A percentile compares a stretch with the other conserved stretches of the same genome.
These are phyloP conservation scores for Ceratocystis albifundus DNA, from an alignment of 2,329 filamentous ascomycete genomes.

Conservation along the genomic window DNA sequence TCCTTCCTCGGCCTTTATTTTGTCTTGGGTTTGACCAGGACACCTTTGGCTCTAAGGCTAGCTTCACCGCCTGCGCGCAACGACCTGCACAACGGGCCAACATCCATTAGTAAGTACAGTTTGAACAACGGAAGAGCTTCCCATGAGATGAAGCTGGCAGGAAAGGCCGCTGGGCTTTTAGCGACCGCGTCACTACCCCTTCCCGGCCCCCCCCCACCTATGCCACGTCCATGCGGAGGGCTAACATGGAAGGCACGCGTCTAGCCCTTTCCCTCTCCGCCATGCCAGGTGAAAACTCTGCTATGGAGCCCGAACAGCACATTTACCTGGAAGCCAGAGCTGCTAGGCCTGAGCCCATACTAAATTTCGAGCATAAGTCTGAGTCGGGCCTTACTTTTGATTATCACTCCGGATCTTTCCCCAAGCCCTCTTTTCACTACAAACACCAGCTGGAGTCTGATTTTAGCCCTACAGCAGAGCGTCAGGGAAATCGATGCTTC, in stretches of 20 bases:
- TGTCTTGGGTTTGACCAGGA: neutral
- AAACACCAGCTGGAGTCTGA: neutral
- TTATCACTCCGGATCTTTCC: too few relatives aligned
- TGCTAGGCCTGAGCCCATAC: too few relatives aligned
- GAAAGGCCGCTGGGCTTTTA: neutral
- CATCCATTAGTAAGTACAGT: neutral
- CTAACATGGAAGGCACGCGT: constrained; percentile 6
- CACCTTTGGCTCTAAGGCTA: neutral
- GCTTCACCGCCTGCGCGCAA: neutral
- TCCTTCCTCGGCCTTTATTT: neutral
- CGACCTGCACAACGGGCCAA: neutral
- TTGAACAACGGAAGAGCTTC: too few relatives aligned
- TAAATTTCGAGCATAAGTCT: neutral
- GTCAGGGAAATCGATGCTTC: constrained; percentile 5
- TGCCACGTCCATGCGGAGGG: neutral
- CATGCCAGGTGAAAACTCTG: constrained; percentile 4
- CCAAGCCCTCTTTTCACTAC: neutral
- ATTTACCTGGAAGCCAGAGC: neutral
- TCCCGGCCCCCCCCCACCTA: neutral
- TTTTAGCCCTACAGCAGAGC: neutral
- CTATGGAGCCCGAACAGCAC: neutral
- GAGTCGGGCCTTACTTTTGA: neutral
- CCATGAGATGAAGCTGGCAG: neutral
- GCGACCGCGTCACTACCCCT: neutral
- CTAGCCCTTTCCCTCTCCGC: neutral